Conservation (phyloP, 1,139 yeast species). For the Hansenula sp. region DNA sequence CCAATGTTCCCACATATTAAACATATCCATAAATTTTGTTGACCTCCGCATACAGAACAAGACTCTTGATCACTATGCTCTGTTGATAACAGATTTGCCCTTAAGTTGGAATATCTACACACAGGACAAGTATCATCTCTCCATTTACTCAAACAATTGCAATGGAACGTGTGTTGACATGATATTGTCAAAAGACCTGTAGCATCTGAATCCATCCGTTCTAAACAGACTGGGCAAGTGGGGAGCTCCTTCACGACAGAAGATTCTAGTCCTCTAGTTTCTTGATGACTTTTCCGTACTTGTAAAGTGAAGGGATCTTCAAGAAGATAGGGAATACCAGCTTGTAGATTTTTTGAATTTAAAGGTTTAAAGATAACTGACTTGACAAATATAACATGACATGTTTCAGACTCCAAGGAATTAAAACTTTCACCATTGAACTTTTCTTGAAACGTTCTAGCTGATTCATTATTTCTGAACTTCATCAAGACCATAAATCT, state of each 20-base stretch:
- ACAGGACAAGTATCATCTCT: constrained; percentile 90
- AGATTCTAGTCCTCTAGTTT: constrained; percentile 7
- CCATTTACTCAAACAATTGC: constrained; percentile 87
- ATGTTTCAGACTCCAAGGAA: constrained; percentile 84
- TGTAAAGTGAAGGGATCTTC: constrained; percentile 66
- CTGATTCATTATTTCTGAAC: constrained; percentile 51
- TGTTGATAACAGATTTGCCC: constrained; percentile 16
- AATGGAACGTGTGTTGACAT: constrained; percentile 92
- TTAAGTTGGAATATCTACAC: constrained; percentile 66
- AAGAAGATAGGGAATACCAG: constrained; percentile 57
- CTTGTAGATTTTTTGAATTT: constrained; percentile 16
- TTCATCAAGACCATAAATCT: constrained; percentile 75
- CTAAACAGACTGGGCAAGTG: constrained; percentile 91
- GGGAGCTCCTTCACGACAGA: constrained; percentile 59
- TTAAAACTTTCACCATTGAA: constrained; percentile 77
- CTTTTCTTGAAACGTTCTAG: constrained; percentile 57
- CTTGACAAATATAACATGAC: constrained; percentile 70
- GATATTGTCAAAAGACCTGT: constrained; percentile 86
- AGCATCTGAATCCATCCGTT: constrained; percentile 76
- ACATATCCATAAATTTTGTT: constrained; percentile 83
- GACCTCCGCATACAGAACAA: constrained; percentile 52
- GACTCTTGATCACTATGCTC: constrained; percentile 10
- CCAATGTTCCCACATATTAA: constrained; percentile 86
- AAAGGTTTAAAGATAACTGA: constrained; percentile 44
- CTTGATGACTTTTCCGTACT: constrained; percentile 17